These are phyloP conservation scores for Chenopodium formosanum DNA, from an alignment of 148 eudicot genomes.

Conservation along the genomic window DNA sequence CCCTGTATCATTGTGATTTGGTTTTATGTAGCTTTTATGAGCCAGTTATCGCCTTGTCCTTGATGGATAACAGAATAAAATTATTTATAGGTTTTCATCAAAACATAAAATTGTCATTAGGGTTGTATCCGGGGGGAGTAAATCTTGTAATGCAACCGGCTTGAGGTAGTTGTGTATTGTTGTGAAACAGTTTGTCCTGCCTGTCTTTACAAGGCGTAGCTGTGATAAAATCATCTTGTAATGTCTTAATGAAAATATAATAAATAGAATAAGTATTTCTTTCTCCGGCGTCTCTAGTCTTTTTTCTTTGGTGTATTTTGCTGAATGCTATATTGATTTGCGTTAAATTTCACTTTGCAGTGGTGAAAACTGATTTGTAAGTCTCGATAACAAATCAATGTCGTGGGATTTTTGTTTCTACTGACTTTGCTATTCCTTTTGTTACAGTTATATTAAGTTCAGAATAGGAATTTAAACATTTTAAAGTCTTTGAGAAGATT, in stretches of 20 bases:
- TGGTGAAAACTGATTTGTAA: too few relatives aligned
- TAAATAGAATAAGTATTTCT: slow-evolving; percentile 3
- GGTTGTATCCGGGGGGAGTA: slow-evolving; percentile 2
- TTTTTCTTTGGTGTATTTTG: not conserved
- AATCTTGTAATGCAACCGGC: slow-evolving; percentile 1
- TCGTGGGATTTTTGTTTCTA: not conserved
- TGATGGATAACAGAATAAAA: slow-evolving; percentile 21
- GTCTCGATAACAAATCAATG: not conserved
- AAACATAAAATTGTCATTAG: slow-evolving; percentile 2
- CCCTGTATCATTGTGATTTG: slow-evolving; percentile 17
- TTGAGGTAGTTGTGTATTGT: slow-evolving; percentile 10
- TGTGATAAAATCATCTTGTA: slow-evolving; percentile 24
- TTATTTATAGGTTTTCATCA: not conserved
- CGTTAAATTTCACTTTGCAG: not conserved
- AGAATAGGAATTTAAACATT: too few relatives aligned
- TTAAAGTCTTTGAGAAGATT: too few relatives aligned
- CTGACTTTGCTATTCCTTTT: too few relatives aligned
- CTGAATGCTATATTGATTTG: not conserved
- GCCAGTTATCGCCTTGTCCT: slow-evolving; percentile 5
- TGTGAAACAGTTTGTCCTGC: slow-evolving; percentile 2
- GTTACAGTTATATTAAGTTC: too few relatives aligned
- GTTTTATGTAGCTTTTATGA: slow-evolving; percentile 5
- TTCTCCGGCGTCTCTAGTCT: not conserved
- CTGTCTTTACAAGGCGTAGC: not conserved
- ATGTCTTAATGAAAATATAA: slow-evolving; percentile 16